These are phyloP conservation scores for Cladosporium sp. DNA, from an alignment of 2,329 filamentous ascomycete genomes.

Conservation along the genomic window DNA sequence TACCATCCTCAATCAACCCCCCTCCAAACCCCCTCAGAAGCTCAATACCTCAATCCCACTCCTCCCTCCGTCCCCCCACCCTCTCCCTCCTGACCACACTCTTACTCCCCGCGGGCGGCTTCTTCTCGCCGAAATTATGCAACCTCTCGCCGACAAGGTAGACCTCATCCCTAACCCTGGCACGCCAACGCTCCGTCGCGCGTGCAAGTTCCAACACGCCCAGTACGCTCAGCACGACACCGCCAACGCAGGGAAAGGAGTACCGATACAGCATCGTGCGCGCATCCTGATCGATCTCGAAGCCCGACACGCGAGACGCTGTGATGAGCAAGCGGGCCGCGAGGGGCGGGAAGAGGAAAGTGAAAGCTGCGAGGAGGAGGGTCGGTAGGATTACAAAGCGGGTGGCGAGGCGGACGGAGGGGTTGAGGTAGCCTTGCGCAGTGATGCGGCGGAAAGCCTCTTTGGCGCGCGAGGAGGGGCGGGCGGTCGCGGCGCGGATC, in stretches of 20 bases:
- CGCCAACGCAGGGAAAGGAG: constrained; percentile 61
- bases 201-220: constrained; percentile 35
- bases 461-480: constrained; percentile 67
- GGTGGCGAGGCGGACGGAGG: constrained; percentile 74
- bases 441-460: constrained; percentile 68
- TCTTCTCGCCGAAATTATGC: constrained; percentile 80
- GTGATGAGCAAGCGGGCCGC: constrained; percentile 52
- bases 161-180: constrained; percentile 84
- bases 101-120: constrained; percentile 29
- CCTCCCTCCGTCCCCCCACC: neutral
- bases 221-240: neutral
- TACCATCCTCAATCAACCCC: no score
- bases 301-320: constrained; percentile 15
- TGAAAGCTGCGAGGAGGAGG: constrained; percentile 55
- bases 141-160: constrained; percentile 92
- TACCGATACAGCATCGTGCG: constrained; percentile 53
- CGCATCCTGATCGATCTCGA: neutral
- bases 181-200: constrained; percentile 71
- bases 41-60: no score
- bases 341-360: constrained; percentile 62
- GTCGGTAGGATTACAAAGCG: constrained; percentile 82
- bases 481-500: constrained; percentile 63
- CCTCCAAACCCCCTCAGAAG: no score
- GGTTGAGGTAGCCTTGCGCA: constrained; percentile 68
- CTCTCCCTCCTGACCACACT: constrained; percentile 28